These are phyloP conservation scores for Nannochloris sp. DNA, from an alignment of 139 green algal genomes.

Conservation along the genomic window DNA sequence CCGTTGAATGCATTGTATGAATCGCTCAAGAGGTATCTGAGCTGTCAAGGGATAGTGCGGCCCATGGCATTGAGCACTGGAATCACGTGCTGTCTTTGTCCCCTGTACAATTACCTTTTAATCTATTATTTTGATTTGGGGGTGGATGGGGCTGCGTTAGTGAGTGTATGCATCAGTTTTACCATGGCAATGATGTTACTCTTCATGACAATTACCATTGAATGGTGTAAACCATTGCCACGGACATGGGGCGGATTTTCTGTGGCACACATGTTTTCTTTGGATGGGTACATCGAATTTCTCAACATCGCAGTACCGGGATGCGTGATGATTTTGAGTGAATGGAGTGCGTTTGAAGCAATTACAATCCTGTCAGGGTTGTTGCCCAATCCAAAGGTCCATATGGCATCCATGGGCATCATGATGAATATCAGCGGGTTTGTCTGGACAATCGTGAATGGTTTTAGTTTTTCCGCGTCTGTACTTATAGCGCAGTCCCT, in stretches of 20 bases:
- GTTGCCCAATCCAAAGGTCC: background rate
- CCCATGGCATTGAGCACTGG: background rate
- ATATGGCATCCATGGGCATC: background rate
- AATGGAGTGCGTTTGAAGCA: background rate
- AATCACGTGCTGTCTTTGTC: background rate
- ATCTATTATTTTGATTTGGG: conserved; percentile 2
- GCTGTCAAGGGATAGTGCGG: background rate
- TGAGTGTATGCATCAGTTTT: background rate
- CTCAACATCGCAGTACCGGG: background rate
- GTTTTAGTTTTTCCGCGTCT: background rate
- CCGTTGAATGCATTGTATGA: conserved; percentile 2
- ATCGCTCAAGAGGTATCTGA: background rate
- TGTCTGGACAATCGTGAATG: conserved; percentile 5
- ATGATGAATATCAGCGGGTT: background rate
- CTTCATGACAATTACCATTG: background rate
- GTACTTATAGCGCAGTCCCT: background rate
- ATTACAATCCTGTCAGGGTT: background rate
- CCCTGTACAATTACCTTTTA: conserved; percentile 5
- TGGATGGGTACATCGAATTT: background rate
- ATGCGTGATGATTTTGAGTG: background rate
- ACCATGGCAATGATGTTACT: conserved; percentile 1
- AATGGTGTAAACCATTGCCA: conserved; percentile 2
- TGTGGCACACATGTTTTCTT: background rate
- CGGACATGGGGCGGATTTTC: no score
- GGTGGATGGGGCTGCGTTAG: conserved; percentile 2